Percentiles rank a stretch among this genome's conserved stretches.
Conservation (phyloP, 176 grass and related monocot genomes). For the Eremochloa ophiuroides region DNA sequence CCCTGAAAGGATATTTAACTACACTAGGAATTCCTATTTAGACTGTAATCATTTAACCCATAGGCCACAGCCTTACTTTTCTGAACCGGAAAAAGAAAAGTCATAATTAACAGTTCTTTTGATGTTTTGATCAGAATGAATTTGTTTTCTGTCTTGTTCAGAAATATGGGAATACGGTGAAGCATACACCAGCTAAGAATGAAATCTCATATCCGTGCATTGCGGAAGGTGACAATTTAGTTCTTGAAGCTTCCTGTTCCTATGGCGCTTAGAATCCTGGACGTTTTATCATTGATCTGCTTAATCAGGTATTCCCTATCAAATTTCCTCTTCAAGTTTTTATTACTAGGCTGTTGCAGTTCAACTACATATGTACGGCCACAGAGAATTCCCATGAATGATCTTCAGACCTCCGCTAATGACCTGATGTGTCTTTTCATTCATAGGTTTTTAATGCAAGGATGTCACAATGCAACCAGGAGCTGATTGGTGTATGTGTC, state of each 20-base stretch:
- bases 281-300: background rate
- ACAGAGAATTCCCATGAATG: background rate
- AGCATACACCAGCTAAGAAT: background rate
- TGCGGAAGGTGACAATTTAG: background rate
- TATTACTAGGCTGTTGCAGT: background rate
- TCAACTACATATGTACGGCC: background rate
- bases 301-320: background rate
- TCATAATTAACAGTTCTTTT: background rate
- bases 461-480: background rate
- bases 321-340: background rate
- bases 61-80: background rate
- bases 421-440: background rate
- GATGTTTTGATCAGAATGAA: background rate
- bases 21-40: background rate
- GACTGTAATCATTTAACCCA: background rate
- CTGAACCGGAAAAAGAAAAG: background rate
- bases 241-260: conserved; percentile 20
- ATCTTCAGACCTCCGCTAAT: background rate
- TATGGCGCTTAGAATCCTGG: conserved; percentile 1
- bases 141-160: background rate
- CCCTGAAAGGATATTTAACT: background rate
- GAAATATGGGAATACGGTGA: background rate
- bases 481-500: background rate
- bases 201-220: background rate
- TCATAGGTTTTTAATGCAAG: background rate